Evolutionary conservation across 2,329 filamentous ascomycete species (phyloP), one percentile per base, ranked within the genome.

Genomic region (Botrytis porri): DNA sequence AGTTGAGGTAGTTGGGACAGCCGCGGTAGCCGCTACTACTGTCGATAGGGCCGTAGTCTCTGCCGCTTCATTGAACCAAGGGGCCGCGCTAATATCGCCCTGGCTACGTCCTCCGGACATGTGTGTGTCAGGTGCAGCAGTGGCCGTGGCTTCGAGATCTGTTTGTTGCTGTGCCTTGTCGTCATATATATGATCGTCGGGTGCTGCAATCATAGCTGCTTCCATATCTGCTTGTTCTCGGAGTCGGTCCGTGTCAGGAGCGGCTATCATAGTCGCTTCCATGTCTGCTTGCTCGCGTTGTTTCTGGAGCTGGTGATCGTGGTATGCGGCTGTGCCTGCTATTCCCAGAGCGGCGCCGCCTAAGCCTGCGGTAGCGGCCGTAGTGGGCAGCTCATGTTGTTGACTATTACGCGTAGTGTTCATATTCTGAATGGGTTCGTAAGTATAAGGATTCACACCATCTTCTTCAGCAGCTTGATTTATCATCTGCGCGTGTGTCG

Each of bases 401-500:
- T 41, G 60, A 62, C 61, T 45, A 72, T 71, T 29, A 69, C 61
- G 69, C n/a, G 57, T 69, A 61, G 54, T 41, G 54, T 69, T 60
- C 60, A 66, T 63, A 61, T 75, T 73, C 29, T 75, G 61, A 74
- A 80, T 77, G n/a, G 77, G 79, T 74, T 80, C 73, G 67, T 76
- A 76, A 45, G 84, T 88, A 75, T 89, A 89, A 3, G 87, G 87
- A 76, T 89, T 89, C 57, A 89, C 83, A 10, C 87, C 87, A 74
- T 89, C 87, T 75, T 87, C 81, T 73, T 83, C 82, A 4, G 86
- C 87, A 74, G 86, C 83, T 73, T 85, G 82, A 76, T 84, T 83
- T 73, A 87, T 83, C 66, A 87, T 80, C 70, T 84, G 84, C 14
- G 86, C 87, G 43, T 84, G 85, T 41, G 86, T 83, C 70, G 85